Conservation (phyloP, 495 filamentous ascomycete genomes). For the Aspergillus indologenus region DNA sequence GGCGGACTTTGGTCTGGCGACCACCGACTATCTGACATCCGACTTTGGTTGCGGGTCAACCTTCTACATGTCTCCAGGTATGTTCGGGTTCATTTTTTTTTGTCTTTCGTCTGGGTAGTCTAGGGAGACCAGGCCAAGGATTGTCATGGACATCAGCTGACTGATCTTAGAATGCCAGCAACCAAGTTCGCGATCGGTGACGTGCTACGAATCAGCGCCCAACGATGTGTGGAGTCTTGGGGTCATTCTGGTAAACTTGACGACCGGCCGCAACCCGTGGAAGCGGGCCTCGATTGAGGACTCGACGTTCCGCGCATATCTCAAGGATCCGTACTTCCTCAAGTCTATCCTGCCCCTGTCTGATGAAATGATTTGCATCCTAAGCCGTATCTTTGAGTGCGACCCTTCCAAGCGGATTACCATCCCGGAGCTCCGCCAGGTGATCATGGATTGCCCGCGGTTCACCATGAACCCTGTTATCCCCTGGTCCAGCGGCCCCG, state of each 20-base stretch:
- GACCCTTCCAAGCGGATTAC: slow-evolving; percentile 83
- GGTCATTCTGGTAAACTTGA: slow-evolving; percentile 95
- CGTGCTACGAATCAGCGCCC: slow-evolving; percentile 83
- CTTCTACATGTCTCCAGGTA: slow-evolving; percentile 99
- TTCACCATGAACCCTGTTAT: slow-evolving; percentile 58
- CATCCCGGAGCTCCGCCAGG: slow-evolving; percentile 72
- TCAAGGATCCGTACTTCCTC: slow-evolving; percentile 82
- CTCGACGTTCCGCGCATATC: slow-evolving; percentile 90
- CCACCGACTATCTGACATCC: slow-evolving; percentile 73
- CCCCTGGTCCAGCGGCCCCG: slow-evolving; percentile 30
- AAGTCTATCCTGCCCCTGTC: slow-evolving; percentile 91
- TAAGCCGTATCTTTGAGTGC: slow-evolving; percentile 85
- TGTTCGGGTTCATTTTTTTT: too few species aligned
- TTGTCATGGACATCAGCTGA: slow-evolving; percentile 8
- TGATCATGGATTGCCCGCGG: slow-evolving; percentile 71
- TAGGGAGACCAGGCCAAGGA: too few species aligned
- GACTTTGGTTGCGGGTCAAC: slow-evolving; percentile 98
- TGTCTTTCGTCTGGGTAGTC: too few species aligned
- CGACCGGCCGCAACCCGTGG: slow-evolving; percentile 98
- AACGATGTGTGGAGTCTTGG: slow-evolving; percentile 99
- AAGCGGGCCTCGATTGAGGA: slow-evolving; percentile 91
- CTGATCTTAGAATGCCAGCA: slow-evolving; percentile 81
- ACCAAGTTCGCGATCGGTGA: slow-evolving; percentile 68
- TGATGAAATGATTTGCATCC: slow-evolving; percentile 81
- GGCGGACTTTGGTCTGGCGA: slow-evolving; percentile 96